A percentile compares a stretch with the other conserved stretches of the same genome.
phyloP scores from a whole-genome alignment of 805 yeast species.

The Alloascoidea hylecoeti region DNA sequence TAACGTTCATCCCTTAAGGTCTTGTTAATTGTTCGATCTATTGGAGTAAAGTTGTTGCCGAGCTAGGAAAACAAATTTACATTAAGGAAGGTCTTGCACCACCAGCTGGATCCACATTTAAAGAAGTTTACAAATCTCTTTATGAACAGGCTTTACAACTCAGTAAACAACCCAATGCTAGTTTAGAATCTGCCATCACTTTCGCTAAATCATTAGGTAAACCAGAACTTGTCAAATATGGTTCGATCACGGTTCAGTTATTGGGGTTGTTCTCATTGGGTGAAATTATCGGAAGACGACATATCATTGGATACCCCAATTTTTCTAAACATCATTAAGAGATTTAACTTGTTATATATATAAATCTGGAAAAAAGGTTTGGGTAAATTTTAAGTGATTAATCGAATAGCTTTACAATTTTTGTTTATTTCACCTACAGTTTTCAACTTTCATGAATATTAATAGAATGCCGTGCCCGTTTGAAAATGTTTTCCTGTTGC shows the following conservation, averaged over 20 bases:
- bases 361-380: neutral
- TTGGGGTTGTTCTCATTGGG: constrained; percentile 89
- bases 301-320: constrained; percentile 78
- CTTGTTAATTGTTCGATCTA: constrained; percentile 46
- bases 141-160: constrained; percentile 28
- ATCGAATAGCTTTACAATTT: neutral
- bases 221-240: constrained; percentile 47
- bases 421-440: neutral
- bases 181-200: constrained; percentile 34
- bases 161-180: constrained; percentile 51
- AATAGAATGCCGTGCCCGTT: neutral
- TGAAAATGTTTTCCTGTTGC: neutral
- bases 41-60: constrained; percentile 60
- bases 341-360: too few species aligned
- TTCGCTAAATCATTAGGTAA: constrained; percentile 33
- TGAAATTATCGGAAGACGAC: constrained; percentile 93
- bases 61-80: constrained; percentile 67
- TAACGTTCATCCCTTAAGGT: constrained; percentile 10
- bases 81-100: constrained; percentile 89
- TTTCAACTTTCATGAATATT: neutral
- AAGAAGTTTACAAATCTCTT: constrained; percentile 50
- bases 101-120: constrained; percentile 66
- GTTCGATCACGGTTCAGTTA: constrained; percentile 69
- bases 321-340: constrained; percentile 1
- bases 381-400: neutral